phyloP scores from a whole-genome alignment of 73 alveolate genomes.

The Paramecium sonneborni region DNA sequence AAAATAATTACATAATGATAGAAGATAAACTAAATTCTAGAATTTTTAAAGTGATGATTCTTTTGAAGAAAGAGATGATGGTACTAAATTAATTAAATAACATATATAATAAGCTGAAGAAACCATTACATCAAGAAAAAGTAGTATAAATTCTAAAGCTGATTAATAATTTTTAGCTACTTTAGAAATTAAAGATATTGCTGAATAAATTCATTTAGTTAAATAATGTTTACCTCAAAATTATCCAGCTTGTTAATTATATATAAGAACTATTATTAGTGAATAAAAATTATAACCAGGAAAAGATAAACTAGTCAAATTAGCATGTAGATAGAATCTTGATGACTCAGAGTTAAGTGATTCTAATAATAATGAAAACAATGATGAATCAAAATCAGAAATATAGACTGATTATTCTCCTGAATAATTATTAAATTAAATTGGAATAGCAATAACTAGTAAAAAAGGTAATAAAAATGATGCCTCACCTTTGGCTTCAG shows the following conservation, averaged over 20 bases:
- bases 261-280: neutral
- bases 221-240: neutral
- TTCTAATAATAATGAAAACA: neutral
- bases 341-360: neutral
- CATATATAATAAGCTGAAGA: neutral
- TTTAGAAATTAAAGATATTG: neutral
- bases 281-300: slow-evolving; percentile 1
- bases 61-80: neutral
- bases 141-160: neutral
- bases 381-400: neutral
- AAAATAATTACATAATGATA: neutral
- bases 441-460: slow-evolving; percentile 18
- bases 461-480: slow-evolving; percentile 44
- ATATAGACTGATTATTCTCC: neutral
- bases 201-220: neutral
- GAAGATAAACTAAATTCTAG: neutral
- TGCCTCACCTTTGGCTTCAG: neutral
- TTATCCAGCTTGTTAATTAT: neutral
- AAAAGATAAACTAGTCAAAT: slow-evolving; percentile 24
- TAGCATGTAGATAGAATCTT: neutral
- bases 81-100: neutral
- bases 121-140: neutral
- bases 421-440: slow-evolving; percentile 9
- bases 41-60: slow-evolving; percentile 7
- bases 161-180: neutral